Percentiles rank a stretch among this genome's conserved stretches.
Conservation (phyloP, 306 rosid genomes). For the Adenanthera pavonina region DNA sequence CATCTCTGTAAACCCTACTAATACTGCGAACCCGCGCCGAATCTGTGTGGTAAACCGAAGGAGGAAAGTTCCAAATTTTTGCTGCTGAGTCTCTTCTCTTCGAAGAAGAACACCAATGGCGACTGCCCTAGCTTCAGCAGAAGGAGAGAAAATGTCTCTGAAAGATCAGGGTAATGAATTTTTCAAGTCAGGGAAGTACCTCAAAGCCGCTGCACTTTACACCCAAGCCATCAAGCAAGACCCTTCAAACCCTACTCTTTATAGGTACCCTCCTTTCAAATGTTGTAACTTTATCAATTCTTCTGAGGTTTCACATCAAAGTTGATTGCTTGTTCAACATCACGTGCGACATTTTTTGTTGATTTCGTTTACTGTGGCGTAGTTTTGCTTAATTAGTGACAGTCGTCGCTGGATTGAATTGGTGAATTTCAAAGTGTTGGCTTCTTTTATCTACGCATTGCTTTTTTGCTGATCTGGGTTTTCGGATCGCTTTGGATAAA, state of each 20-base stretch:
- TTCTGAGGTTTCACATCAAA: not conserved
- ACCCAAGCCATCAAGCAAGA: constrained; percentile 97
- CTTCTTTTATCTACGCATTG: constrained; percentile 14
- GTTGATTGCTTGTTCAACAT: constrained; percentile 17
- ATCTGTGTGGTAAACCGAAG: not conserved
- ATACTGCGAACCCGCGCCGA: not conserved
- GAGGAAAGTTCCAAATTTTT: not conserved
- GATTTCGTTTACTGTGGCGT: not conserved
- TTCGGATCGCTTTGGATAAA: not conserved
- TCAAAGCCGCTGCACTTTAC: constrained; percentile 95
- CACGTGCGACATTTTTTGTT: not conserved
- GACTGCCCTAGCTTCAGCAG: constrained; percentile 37
- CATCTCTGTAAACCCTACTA: constrained; percentile 13
- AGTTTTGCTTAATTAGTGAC: not conserved
- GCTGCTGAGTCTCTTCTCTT: not conserved
- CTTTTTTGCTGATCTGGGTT: constrained; percentile 34
- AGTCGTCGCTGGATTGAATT: not conserved
- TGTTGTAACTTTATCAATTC: not conserved
- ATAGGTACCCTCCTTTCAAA: constrained; percentile 59
- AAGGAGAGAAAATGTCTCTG: constrained; percentile 53
- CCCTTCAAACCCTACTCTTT: constrained; percentile 85
- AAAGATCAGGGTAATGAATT: constrained; percentile 91
- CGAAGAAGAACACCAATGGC: constrained; percentile 55
- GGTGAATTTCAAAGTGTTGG: constrained; percentile 16
- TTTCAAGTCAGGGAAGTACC: constrained; percentile 89